These are phyloP conservation scores for Aspergillus proliferans DNA, from an alignment of 2,329 filamentous ascomycete species.

Conservation along the genomic window DNA sequence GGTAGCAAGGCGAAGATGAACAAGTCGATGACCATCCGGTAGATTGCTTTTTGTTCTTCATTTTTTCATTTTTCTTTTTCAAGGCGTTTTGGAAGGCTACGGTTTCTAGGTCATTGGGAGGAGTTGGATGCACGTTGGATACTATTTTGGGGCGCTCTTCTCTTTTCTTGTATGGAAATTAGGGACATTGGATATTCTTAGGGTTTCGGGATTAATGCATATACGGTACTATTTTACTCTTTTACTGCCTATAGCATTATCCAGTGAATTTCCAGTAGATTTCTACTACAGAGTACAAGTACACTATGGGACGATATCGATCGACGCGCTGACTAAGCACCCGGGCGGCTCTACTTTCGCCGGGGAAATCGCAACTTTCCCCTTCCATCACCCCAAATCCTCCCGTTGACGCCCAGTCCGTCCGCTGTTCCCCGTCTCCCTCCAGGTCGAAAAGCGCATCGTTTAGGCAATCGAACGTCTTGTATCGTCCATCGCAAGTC, in stretches of 20 bases:
- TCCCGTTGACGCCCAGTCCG: background rate
- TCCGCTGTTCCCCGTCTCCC: background rate
- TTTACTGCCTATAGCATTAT: background rate
- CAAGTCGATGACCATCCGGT: conserved; percentile 94
- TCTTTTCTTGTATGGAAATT: background rate
- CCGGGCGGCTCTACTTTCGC: background rate
- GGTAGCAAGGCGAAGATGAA: conserved; percentile 76
- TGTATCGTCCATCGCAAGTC: background rate
- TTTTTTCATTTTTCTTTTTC: background rate
- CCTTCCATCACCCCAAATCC: background rate
- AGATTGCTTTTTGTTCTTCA: conserved; percentile 26
- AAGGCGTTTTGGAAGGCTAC: background rate
- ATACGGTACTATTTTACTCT: background rate
- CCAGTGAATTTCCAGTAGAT: background rate
- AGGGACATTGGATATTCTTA: background rate
- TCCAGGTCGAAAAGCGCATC: background rate
- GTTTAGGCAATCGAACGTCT: background rate
- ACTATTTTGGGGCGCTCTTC: background rate
- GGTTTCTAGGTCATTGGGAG: background rate
- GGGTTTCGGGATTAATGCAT: background rate
- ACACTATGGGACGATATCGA: background rate
- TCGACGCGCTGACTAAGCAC: background rate
- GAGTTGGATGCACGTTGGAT: background rate
- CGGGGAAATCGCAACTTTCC: background rate
- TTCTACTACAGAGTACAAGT: background rate